Base-by-base conservation (phyloP, 129 eudicot species). In the Tanacetum coccineum region DNA sequence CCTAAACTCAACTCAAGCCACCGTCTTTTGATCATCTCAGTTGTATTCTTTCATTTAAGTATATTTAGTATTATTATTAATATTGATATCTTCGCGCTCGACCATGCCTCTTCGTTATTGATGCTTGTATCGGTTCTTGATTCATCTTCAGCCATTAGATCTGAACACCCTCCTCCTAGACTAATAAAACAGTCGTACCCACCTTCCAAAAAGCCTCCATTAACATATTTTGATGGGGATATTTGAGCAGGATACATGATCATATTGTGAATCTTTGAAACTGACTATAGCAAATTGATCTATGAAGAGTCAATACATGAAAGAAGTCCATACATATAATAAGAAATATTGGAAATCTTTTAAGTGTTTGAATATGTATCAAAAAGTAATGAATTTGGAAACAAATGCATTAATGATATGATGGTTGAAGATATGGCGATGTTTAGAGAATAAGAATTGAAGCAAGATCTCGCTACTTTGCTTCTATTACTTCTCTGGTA, bases 1-100 rank as follows among this genome's bases (percentile, higher is more conserved):
- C 83, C 88, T 36, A 85, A 71, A 63, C 96, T 79, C 44, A 88
- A 78, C 28, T 78, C 89, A n/a, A 88, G 76, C 92, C 96, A 88
- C 22, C 61, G 30, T n/a, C 13, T 71, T 81, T 2, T 51, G 71
- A 55, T 72, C 76, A 28, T 69, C 66, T 13, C 77, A 36, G 55
- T 55, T 4, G 3, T 44, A 39, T 55, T 74, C 70, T 80, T 2
- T 80, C 73, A 61, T 36, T n/a, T 9, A 7, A 1, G 42, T 36
- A 36, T 36, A 36, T 36, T n/a, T 36, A 36, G 42, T 7, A 36
- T 36, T 36, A 36, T 2, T 36, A 36, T 36, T 36, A 7, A 36
- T 36, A 36, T 36, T 36, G 42, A 36, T 36, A 36, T 36, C 42
- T 36, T 36, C 2, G 42, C 6, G 42, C 64, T 78, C 4, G 85